Evolutionary conservation across 169 alveolate genomes (phyloP).

Genomic region (Blepharisma undulans): DNA sequence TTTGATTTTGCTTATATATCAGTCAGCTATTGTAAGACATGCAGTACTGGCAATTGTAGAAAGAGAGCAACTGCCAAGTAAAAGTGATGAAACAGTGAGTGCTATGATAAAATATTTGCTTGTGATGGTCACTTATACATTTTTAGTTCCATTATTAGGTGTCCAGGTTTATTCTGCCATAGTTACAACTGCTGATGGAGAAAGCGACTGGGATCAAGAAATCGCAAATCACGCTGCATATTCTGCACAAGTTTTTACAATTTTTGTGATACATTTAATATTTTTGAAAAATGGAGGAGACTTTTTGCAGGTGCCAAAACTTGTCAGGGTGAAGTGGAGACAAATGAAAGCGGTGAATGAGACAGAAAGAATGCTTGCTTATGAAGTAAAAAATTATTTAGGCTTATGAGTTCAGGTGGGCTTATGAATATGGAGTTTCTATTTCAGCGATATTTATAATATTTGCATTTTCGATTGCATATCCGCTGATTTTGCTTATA

Average conservation of each 20-base stretch:
- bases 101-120: constrained; percentile 6
- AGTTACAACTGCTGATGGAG: neutral
- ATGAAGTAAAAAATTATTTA: neutral
- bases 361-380: constrained; percentile 28
- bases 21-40: constrained; percentile 32
- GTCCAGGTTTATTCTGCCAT: neutral
- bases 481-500: constrained; percentile 10
- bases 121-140: constrained; percentile 24
- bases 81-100: constrained; percentile 6
- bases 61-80: constrained; percentile 18
- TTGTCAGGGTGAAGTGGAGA: constrained; percentile 1
- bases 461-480: constrained; percentile 33
- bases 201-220: neutral
- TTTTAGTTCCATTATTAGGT: constrained; percentile 27
- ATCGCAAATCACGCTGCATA: constrained; percentile 22
- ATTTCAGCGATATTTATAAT: constrained; percentile 17
- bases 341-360: constrained; percentile 21
- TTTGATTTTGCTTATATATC: constrained; percentile 9
- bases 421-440: constrained; percentile 39
- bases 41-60: neutral
- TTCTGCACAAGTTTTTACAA: constrained; percentile 34
- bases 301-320: constrained; percentile 28
- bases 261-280: constrained; percentile 13
- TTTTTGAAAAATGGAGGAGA: constrained; percentile 40
- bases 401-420: constrained; percentile 29